These are phyloP conservation scores for Trichomonas tenax DNA, from an alignment of 208 protist species.

Conservation along the genomic window DNA sequence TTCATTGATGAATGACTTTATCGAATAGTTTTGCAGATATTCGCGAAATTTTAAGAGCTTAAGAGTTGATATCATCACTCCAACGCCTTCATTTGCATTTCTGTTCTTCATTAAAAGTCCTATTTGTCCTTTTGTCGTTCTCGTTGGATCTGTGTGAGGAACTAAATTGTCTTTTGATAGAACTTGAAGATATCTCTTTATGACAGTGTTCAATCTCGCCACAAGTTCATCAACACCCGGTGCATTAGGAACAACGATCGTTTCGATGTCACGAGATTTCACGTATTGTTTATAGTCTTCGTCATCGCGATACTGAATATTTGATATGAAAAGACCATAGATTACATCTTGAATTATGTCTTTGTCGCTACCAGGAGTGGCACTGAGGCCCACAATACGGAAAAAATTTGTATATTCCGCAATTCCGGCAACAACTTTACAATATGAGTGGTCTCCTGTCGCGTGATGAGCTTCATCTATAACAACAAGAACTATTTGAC, in stretches of 20 bases:
- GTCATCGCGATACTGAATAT: constrained; percentile 6
- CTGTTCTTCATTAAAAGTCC: neutral
- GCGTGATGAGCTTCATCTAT: constrained; percentile 42
- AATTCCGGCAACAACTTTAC: neutral
- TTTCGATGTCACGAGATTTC: neutral
- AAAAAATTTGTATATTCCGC: constrained; percentile 2
- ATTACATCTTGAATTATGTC: constrained; percentile 30
- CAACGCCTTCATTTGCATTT: neutral
- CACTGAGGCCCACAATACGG: constrained; percentile 38
- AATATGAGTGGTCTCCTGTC: constrained; percentile 36
- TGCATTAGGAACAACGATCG: neutral
- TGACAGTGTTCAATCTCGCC: neutral
- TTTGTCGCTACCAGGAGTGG: constrained; percentile 36
- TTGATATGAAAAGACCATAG: constrained; percentile 24
- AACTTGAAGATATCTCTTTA: neutral
- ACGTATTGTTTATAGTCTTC: constrained; percentile 14
- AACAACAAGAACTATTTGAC: constrained; percentile 32
- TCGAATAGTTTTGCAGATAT: neutral
- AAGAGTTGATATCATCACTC: neutral
- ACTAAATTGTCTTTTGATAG: neutral
- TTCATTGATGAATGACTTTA: neutral
- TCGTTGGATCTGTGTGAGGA: neutral
- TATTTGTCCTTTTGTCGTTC: neutral
- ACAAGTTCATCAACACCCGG: neutral
- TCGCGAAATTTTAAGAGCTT: neutral